phyloP scores from a whole-genome alignment of 2,329 filamentous ascomycete species.

The Pseudopithomyces chartarum region DNA sequence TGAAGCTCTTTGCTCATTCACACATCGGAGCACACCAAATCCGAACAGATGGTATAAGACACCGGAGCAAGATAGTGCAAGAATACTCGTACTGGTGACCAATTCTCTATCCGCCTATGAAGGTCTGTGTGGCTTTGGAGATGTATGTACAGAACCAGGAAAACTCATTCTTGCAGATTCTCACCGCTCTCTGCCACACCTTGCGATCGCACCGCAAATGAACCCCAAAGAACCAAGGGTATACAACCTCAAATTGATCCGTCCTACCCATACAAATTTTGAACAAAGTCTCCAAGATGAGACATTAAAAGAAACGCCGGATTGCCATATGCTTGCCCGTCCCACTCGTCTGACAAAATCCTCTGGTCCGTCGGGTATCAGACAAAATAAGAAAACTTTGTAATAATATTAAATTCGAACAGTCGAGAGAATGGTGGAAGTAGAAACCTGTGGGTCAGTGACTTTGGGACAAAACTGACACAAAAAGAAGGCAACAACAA shows the following conservation, averaged over 20 bases:
- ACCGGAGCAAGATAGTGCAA: not conserved
- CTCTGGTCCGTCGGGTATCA: not conserved
- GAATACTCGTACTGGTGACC: conserved; percentile 12
- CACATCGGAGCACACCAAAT: not conserved
- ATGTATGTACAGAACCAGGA: conserved; percentile 28
- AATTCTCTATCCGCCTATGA: conserved; percentile 9
- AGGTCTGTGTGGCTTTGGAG: conserved; percentile 1
- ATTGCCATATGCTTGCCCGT: conserved; percentile 15
- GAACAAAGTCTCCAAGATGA: not conserved
- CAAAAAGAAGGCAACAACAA: not conserved
- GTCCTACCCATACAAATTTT: conserved; percentile 20
- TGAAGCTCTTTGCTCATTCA: not conserved
- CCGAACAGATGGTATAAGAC: not conserved
- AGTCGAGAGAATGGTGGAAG: conserved; percentile 6
- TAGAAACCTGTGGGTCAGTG: not conserved
- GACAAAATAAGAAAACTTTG: conserved; percentile 1
- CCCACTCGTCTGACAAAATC: conserved; percentile 1
- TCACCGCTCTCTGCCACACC: conserved; percentile 7
- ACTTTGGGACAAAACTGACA: not conserved
- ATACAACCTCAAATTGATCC: conserved; percentile 37
- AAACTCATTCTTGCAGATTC: conserved; percentile 21
- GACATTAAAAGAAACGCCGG: conserved; percentile 25
- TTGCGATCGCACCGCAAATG: conserved; percentile 18
- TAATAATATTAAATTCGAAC: conserved; percentile 4
- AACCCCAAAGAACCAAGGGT: conserved; percentile 35